Base-by-base conservation (phyloP, 1,284 basidiomycete species). In the Exobasidium cylindrosporum region DNA sequence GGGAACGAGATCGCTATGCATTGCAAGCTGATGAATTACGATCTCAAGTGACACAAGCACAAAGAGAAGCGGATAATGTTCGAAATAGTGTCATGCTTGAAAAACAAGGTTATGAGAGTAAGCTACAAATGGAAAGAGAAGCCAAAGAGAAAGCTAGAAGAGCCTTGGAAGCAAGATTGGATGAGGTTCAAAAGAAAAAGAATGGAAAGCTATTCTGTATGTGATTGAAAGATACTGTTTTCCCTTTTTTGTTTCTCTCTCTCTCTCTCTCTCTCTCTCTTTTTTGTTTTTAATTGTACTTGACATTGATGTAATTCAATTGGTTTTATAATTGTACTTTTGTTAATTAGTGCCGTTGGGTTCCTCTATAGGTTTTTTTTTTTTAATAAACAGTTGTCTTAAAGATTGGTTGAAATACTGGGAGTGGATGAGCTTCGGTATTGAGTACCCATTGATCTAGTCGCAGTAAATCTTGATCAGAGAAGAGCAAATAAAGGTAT, bases 401-500 rank as follows among this genome's bases (percentile, higher is more conserved):
- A 46, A 75, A 76, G 4, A 43, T 44, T 1, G 76, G 76, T 47
- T 53, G 23, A 57, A 79, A 79, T 3, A 78, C 68, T 4, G 77
- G 77, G 57, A 79, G 54, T 0, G 77, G 77, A 58, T 79, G 77
- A 3, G 77, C 77, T 54, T 79, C 91, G 2, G 91, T 93, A 76
- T 91, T 92, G 77, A 92, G 88, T 31, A 91, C 88, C 79, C 88
- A 91, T 65, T 85, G 83, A 66, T 87, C 85, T 63, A 96, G 80
- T 11, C 88, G 86, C 55, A 90, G 66, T 1, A 84, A 77, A 54
- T 82, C 83, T 17, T 85, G 85, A 71, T 92, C 90, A 54, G 88
- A 87, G 78, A 96, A 97, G 4, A 96, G 82, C 64, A 97, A 81
- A 77, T 90, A 97, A 45, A 98, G 83, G 81, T 98, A 98, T 81